These are phyloP conservation scores for Calycina marina DNA, from an alignment of 2,329 filamentous ascomycete species.

Conservation along the genomic window DNA sequence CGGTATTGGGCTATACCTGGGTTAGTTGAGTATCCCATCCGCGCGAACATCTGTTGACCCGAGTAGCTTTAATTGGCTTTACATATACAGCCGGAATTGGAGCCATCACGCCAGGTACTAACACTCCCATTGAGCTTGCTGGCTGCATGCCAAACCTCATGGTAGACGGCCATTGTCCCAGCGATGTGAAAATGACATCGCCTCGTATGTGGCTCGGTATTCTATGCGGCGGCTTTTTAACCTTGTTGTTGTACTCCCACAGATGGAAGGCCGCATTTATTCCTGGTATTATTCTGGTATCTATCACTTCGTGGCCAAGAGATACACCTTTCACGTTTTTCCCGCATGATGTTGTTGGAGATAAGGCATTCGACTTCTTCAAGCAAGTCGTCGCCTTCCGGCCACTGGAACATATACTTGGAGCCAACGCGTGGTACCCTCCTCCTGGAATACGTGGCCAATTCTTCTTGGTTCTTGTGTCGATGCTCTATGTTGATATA, in stretches of 20 bases:
- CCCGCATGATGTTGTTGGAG: conserved; percentile 53
- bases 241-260: conserved; percentile 69
- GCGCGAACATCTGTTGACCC: too few species aligned
- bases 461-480: conserved; percentile 73
- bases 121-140: conserved; percentile 60
- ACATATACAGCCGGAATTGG: conserved; percentile 77
- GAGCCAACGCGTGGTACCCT: conserved; percentile 62
- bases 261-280: conserved; percentile 80
- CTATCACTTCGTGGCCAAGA: conserved; percentile 79
- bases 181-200: conserved; percentile 61
- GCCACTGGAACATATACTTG: conserved; percentile 52
- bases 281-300: conserved; percentile 67
- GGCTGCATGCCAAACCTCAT: conserved; percentile 28
- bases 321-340: conserved; percentile 67
- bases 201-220: conserved; percentile 81
- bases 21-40: too few species aligned
- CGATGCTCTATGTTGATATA: conserved; percentile 83
- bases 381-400: conserved; percentile 78
- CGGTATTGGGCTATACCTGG: conserved; percentile 70
- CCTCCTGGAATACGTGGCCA: conserved; percentile 48
- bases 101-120: conserved; percentile 49
- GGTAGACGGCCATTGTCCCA: conserved; percentile 41
- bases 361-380: conserved; percentile 71
- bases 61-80: conserved; percentile 46
- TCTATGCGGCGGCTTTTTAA: conserved; percentile 72